A percentile compares a stretch with the other conserved stretches of the same genome.
Conservation (phyloP, 2,329 filamentous ascomycete species). For the Xylaria sp. region DNA sequence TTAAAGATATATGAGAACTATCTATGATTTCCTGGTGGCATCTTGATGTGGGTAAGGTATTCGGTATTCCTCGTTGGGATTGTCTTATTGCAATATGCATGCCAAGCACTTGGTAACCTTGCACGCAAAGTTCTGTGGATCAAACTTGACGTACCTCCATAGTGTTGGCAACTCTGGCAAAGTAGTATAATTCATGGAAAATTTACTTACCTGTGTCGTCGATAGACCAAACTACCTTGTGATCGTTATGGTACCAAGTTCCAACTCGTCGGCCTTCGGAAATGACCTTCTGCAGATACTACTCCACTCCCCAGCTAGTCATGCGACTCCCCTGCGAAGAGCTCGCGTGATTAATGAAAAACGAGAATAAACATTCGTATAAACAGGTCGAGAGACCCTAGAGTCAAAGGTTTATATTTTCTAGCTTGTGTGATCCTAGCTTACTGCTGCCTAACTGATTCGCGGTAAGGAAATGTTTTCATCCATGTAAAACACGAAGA, state of each 20-base stretch:
- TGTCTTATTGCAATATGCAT: not conserved
- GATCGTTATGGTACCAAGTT: not conserved
- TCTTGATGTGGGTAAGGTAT: not conserved
- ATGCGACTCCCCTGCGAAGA: not conserved
- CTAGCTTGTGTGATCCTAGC: not conserved
- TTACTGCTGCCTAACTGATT: not conserved
- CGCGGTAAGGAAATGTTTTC: not conserved
- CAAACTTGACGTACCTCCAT: not conserved
- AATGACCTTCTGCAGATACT: not conserved
- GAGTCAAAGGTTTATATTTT: not conserved
- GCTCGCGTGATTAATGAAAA: not conserved
- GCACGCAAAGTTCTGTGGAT: not conserved
- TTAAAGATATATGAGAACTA: not conserved
- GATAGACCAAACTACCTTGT: not conserved
- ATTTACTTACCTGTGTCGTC: not conserved
- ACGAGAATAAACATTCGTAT: not conserved
- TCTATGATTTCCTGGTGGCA: not conserved
- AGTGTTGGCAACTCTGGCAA: not conserved
- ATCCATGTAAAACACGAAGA: not conserved
- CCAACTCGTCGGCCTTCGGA: not conserved
- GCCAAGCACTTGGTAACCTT: conserved; percentile 4
- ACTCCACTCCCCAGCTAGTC: not conserved
- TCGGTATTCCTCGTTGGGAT: no score
- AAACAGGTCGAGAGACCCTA: not conserved
- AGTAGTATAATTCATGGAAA: not conserved